These are phyloP conservation scores for Crithidia bombi DNA, from an alignment of 208 protist genomes.

Conservation along the genomic window DNA sequence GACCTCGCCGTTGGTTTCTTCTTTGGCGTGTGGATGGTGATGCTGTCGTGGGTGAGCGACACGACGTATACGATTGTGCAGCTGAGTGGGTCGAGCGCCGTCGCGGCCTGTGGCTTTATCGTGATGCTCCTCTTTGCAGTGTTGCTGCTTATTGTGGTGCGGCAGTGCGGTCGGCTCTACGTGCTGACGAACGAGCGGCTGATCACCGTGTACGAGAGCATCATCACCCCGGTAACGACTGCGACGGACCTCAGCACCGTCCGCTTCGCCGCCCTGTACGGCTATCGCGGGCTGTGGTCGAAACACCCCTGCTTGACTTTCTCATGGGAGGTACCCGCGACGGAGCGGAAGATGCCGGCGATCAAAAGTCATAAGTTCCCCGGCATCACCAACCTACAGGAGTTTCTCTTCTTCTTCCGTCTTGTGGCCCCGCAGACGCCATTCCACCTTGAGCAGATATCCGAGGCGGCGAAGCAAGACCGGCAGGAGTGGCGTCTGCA, in stretches of 20 bases:
- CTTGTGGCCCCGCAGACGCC: slow-evolving; percentile 43
- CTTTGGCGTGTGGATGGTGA: slow-evolving; percentile 55
- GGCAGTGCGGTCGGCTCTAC: slow-evolving; percentile 50
- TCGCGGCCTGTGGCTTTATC: slow-evolving; percentile 45
- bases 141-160: slow-evolving; percentile 45
- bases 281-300: slow-evolving; percentile 35
- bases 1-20: slow-evolving; percentile 38
- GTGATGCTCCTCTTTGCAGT: slow-evolving; percentile 35
- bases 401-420: slow-evolving; percentile 60
- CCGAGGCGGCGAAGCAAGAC: slow-evolving; percentile 32
- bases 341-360: slow-evolving; percentile 58
- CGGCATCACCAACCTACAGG: slow-evolving; percentile 36
- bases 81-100: slow-evolving; percentile 38
- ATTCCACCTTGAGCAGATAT: slow-evolving; percentile 33
- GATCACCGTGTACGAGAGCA: slow-evolving; percentile 53
- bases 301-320: slow-evolving; percentile 47
- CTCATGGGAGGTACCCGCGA: slow-evolving; percentile 62
- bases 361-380: slow-evolving; percentile 62
- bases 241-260: slow-evolving; percentile 49
- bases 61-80: slow-evolving; percentile 38
- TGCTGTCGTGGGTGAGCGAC: slow-evolving; percentile 45
- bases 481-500: slow-evolving; percentile 55
- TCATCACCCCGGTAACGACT: slow-evolving; percentile 44
- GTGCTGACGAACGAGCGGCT: slow-evolving; percentile 58
- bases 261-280: slow-evolving; percentile 52